Percentiles rank a stretch among this genome's conserved stretches.
Conservation (phyloP, 768 basidiomycete genomes). For the Tylopilus rubrobrunneus region DNA sequence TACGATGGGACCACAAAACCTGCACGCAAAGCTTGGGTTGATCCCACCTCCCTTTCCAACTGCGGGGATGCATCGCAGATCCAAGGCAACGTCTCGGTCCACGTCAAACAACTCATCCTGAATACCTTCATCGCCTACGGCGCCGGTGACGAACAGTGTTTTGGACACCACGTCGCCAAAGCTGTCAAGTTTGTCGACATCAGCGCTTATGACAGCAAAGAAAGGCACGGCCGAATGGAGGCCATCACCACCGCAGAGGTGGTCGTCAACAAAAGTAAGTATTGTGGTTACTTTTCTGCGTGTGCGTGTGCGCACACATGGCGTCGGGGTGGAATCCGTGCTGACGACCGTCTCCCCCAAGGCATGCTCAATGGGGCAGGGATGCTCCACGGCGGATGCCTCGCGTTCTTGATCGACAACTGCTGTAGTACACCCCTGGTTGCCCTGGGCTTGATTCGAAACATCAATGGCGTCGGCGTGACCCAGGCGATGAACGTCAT, state of each 20-base stretch:
- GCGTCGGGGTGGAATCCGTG: neutral
- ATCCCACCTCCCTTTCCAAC: slow-evolving; percentile 59
- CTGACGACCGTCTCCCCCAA: slow-evolving; percentile 22
- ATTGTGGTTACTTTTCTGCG: neutral
- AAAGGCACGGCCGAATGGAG: slow-evolving; percentile 50
- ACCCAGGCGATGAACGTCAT: slow-evolving; percentile 67
- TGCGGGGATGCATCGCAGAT: slow-evolving; percentile 54
- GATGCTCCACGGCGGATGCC: slow-evolving; percentile 72
- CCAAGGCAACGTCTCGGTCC: slow-evolving; percentile 58
- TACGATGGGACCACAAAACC: slow-evolving; percentile 19
- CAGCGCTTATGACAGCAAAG: slow-evolving; percentile 43
- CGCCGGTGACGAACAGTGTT: slow-evolving; percentile 59
- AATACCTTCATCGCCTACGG: slow-evolving; percentile 70
- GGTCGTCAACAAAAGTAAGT: slow-evolving; percentile 56
- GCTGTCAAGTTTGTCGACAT: slow-evolving; percentile 60
- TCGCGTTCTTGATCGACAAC: slow-evolving; percentile 73
- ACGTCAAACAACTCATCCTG: slow-evolving; percentile 61
- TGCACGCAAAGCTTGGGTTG: slow-evolving; percentile 52
- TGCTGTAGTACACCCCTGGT: slow-evolving; percentile 68
- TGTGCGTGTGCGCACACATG: neutral
- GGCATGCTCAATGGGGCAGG: slow-evolving; percentile 76
- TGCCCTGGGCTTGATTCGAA: slow-evolving; percentile 56
- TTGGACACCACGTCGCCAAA: slow-evolving; percentile 59
- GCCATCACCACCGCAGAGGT: slow-evolving; percentile 62
- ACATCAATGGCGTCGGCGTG: slow-evolving; percentile 68